These are phyloP conservation scores for Alternaria sp. DNA, from an alignment of 2,329 filamentous ascomycete genomes.

Conservation along the genomic window DNA sequence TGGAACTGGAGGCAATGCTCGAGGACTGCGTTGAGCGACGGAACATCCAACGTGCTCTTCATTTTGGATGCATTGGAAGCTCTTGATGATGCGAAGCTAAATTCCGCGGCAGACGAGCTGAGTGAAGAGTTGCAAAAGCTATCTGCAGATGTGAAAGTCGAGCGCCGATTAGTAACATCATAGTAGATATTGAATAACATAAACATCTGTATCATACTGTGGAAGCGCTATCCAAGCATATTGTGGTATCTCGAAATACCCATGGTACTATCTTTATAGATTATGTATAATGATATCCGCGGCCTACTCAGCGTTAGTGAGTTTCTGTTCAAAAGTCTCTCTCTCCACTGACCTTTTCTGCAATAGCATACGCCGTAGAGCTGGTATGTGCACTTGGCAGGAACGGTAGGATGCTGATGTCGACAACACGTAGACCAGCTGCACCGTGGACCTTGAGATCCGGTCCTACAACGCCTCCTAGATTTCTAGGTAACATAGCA, in stretches of 20 bases:
- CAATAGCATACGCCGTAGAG: slow-evolving; percentile 11
- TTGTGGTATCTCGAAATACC: neutral
- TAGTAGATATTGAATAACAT: neutral
- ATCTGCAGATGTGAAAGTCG: slow-evolving; percentile 19
- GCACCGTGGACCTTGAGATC: slow-evolving; percentile 11
- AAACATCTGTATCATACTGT: neutral
- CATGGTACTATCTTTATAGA: neutral
- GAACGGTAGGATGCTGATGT: slow-evolving; percentile 14
- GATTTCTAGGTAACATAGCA: slow-evolving; percentile 6
- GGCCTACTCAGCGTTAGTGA: neutral
- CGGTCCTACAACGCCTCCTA: slow-evolving; percentile 3
- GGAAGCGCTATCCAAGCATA: neutral
- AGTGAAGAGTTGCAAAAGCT: slow-evolving; percentile 23
- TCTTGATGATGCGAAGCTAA: slow-evolving; percentile 29
- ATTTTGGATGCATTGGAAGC: slow-evolving; percentile 43
- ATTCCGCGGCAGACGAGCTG: slow-evolving; percentile 40
- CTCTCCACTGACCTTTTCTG: slow-evolving; percentile 5
- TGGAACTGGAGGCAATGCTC: slow-evolving; percentile 54
- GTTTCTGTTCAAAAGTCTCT: neutral
- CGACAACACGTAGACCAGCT: slow-evolving; percentile 5
- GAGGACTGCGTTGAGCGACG: slow-evolving; percentile 47
- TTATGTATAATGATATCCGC: too few species aligned
- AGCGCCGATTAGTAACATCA: neutral
- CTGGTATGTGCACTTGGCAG: slow-evolving; percentile 10
- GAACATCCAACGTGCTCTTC: slow-evolving; percentile 48